A percentile compares a stretch with the other conserved stretches of the same genome.
Conservation (phyloP, 768 basidiomycete species). For the Phallus indusiatus region DNA sequence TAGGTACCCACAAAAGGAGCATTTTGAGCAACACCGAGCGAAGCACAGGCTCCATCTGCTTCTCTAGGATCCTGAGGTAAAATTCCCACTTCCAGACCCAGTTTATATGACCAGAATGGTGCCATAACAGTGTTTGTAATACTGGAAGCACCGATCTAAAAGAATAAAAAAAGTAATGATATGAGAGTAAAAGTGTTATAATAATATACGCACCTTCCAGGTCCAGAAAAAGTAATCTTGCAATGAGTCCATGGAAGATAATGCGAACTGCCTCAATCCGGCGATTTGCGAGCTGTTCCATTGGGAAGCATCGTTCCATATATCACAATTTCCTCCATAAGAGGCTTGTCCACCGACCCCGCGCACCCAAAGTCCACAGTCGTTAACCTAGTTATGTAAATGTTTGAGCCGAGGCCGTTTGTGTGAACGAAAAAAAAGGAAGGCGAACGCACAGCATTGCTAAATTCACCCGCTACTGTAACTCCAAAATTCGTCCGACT, state of each 20-base stretch:
- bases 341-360: constrained; percentile 31
- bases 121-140: constrained; percentile 36
- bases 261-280: constrained; percentile 40
- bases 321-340: constrained; percentile 33
- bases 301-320: constrained; percentile 39
- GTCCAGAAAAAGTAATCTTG: constrained; percentile 73
- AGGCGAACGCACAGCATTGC: constrained; percentile 27
- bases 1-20: constrained; percentile 43
- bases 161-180: constrained; percentile 1
- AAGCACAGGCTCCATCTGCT: constrained; percentile 52
- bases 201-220: constrained; percentile 46
- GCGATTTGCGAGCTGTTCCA: constrained; percentile 45
- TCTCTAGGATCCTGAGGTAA: constrained; percentile 64
- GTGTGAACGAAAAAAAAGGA: neutral
- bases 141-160: constrained; percentile 48
- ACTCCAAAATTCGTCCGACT: constrained; percentile 51
- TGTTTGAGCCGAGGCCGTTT: neutral
- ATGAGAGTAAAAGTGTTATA: neutral
- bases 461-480: constrained; percentile 69
- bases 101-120: constrained; percentile 64
- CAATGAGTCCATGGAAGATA: constrained; percentile 57
- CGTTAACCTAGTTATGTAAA: constrained; percentile 17
- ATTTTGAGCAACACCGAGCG: constrained; percentile 32
- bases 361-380: constrained; percentile 28
- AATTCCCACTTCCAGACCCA: constrained; percentile 67